phyloP scores from a whole-genome alignment of 1,284 basidiomycete genomes.

The Ceratobasidium sp. region DNA sequence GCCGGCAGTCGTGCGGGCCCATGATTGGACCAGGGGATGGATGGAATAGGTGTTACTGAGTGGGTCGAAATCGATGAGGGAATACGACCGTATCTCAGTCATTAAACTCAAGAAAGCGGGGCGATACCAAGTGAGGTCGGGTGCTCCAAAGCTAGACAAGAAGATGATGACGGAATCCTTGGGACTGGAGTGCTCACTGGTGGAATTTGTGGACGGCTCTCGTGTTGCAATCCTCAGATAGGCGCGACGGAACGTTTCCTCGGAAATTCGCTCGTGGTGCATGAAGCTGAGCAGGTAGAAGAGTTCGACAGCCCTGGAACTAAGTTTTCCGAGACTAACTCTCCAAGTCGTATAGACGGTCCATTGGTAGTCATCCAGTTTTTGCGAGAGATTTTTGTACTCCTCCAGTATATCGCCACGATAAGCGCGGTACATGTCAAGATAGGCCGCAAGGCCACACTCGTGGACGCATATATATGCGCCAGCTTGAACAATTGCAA shows the following conservation, averaged over 20 bases:
- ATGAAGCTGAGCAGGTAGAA: constrained; percentile 6
- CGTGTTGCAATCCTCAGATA: not conserved
- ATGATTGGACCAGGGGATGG: constrained; percentile 25
- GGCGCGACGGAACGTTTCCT: constrained; percentile 10
- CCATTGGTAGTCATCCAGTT: constrained; percentile 6
- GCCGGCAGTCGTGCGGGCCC: constrained; percentile 5
- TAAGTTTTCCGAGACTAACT: not conserved
- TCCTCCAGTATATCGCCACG: not conserved
- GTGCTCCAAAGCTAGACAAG: not conserved
- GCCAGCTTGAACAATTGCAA: constrained; percentile 27
- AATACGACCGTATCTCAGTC: constrained; percentile 20
- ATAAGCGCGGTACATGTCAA: not conserved
- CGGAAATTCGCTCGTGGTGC: constrained; percentile 21
- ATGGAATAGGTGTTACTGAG: not conserved
- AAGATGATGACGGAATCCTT: not conserved
- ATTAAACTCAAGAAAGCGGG: constrained; percentile 6
- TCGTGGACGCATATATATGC: constrained; percentile 27
- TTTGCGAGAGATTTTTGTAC: not conserved
- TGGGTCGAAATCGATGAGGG: constrained; percentile 18
- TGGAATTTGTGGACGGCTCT: not conserved
- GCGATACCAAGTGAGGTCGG: not conserved
- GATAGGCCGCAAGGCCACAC: not conserved
- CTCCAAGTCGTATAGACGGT: constrained; percentile 26
- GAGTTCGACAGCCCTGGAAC: not conserved
- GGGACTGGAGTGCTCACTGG: not conserved